These are phyloP conservation scores for Raddia guianensis DNA, from an alignment of 176 grass and related monocot species.

Conservation along the genomic window DNA sequence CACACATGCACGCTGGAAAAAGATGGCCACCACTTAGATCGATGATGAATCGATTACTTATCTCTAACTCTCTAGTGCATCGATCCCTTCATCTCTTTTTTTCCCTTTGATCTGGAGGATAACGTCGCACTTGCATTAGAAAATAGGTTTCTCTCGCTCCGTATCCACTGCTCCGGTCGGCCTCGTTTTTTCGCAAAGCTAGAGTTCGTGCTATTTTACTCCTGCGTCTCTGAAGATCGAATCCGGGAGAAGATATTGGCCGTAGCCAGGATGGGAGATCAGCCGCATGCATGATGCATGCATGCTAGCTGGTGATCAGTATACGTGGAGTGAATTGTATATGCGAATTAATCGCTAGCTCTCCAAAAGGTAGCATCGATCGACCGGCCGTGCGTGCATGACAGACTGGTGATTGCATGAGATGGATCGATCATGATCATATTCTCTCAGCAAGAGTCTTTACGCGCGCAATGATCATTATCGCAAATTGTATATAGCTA, in stretches of 20 bases:
- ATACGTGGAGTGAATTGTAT: background rate
- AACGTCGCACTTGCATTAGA: conserved; percentile 48
- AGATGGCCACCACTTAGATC: conserved; percentile 37
- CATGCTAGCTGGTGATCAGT: too few relatives aligned
- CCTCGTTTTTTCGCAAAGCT: conserved; percentile 21
- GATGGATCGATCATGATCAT: background rate
- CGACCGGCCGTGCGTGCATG: background rate
- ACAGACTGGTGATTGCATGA: background rate
- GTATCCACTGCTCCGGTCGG: conserved; percentile 27
- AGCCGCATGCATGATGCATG: too few relatives aligned
- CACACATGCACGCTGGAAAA: conserved; percentile 3
- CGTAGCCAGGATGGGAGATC: background rate
- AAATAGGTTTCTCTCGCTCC: background rate
- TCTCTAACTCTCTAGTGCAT: conserved; percentile 31
- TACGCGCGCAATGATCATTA: background rate
- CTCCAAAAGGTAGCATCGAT: background rate
- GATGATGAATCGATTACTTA: background rate
- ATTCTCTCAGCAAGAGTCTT: background rate
- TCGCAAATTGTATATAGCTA: conserved; percentile 30
- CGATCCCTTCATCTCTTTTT: background rate
- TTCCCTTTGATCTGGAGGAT: background rate
- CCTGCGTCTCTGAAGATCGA: background rate
- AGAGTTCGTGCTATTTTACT: background rate
- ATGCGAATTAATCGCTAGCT: background rate
- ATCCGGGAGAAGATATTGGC: background rate